phyloP scores from a whole-genome alignment of 225 moss, liverwort and hornwort species.

The Sphagnum contortum region DNA sequence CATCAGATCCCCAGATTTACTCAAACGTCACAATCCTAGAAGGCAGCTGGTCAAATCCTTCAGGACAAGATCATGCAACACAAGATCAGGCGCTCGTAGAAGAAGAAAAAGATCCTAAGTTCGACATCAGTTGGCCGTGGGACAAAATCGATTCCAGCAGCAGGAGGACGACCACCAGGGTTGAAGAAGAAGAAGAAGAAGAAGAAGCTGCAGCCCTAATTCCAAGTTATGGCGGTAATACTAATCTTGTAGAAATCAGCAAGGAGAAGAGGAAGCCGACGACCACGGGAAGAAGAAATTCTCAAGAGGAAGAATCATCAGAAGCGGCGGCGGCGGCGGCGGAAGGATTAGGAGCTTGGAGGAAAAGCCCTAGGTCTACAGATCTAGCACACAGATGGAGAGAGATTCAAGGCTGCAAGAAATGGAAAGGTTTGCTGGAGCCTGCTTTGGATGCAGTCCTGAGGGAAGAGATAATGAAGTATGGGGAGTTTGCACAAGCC shows the following conservation, averaged over 20 bases:
- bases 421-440: constrained; percentile 57
- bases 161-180: not conserved
- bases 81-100: not conserved
- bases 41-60: too few relatives aligned
- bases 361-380: not conserved
- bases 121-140: not conserved
- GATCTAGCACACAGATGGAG: constrained; percentile 42
- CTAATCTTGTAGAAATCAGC: not conserved
- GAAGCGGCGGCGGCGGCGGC: not conserved
- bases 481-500: constrained; percentile 65
- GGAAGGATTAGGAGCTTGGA: not conserved
- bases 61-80: not conserved
- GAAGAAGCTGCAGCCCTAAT: too few relatives aligned
- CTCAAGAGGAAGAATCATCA: not conserved
- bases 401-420: constrained; percentile 45
- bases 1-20: too few relatives aligned
- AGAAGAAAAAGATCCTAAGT: not conserved
- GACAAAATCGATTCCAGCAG: not conserved
- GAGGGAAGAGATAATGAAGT: constrained; percentile 51
- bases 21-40: too few relatives aligned
- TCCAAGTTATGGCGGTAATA: not conserved
- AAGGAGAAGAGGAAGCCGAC: not conserved
- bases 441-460: constrained; percentile 47
- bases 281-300: not conserved
- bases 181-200: too few relatives aligned